Evolutionary conservation across 768 basidiomycete species (phyloP).

Genomic region (Boletus rubescentipes): DNA sequence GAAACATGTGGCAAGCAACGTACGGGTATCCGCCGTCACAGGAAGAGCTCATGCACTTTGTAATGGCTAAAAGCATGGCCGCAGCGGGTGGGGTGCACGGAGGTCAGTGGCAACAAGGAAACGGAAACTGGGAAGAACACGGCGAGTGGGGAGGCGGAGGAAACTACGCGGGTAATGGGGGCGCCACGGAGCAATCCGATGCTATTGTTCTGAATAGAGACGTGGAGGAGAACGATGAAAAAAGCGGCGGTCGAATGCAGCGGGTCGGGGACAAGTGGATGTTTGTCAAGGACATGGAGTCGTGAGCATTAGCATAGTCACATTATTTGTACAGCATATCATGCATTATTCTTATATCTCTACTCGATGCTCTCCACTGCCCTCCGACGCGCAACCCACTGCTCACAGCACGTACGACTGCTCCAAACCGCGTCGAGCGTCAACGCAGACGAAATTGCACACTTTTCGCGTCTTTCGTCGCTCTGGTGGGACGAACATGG

Average conservation of each 20-base stretch:
- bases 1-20: constrained; percentile 72
- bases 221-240: constrained; percentile 12
- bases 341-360: not conserved
- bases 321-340: constrained; percentile 23
- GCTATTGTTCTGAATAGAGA: constrained; percentile 60
- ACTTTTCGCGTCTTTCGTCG: constrained; percentile 86
- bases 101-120: constrained; percentile 25
- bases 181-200: constrained; percentile 26
- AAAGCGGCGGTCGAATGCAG: constrained; percentile 58
- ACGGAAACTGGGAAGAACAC: constrained; percentile 26
- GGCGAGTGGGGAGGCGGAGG: constrained; percentile 42
- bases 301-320: constrained; percentile 16
- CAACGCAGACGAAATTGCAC: constrained; percentile 79
- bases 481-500: constrained; percentile 96
- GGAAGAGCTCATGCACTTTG: constrained; percentile 75
- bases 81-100: constrained; percentile 19
- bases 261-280: constrained; percentile 71
- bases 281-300: constrained; percentile 50
- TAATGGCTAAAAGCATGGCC: constrained; percentile 43
- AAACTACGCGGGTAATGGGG: constrained; percentile 38
- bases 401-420: constrained; percentile 4
- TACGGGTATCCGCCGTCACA: constrained; percentile 68
- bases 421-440: constrained; percentile 39
- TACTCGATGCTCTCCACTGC: constrained; percentile 15
- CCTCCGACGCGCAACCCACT: constrained; percentile 18